phyloP scores from a whole-genome alignment of 345 rosid species.

The Sisymbrium altissimum region DNA sequence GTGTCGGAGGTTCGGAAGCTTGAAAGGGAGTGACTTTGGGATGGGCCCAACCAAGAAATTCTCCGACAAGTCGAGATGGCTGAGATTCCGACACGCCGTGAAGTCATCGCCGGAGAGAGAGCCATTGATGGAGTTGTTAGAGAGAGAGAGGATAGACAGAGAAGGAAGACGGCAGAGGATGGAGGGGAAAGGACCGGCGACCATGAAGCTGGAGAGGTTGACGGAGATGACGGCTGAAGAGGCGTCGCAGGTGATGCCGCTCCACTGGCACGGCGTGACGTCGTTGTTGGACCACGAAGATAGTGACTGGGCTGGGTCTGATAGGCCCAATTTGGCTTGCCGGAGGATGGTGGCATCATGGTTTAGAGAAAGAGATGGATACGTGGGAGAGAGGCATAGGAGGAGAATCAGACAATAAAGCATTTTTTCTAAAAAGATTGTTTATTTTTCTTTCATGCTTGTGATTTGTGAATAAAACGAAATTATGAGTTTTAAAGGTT shows the following conservation, averaged over 20 bases:
- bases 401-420: conserved; percentile 34
- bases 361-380: conserved; percentile 39
- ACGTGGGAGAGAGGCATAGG: conserved; percentile 21
- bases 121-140: conserved; percentile 55
- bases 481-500: neutral
- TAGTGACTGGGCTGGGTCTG: conserved; percentile 54
- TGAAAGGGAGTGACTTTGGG: conserved; percentile 53
- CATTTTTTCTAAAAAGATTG: conserved; percentile 24
- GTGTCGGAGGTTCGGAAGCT: conserved; percentile 39
- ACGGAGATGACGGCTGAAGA: conserved; percentile 46
- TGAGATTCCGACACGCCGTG: conserved; percentile 48
- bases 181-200: conserved; percentile 74
- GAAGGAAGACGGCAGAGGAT: conserved; percentile 68
- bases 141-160: conserved; percentile 45
- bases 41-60: conserved; percentile 54
- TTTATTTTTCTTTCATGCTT: conserved; percentile 3
- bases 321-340: conserved; percentile 52
- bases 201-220: conserved; percentile 46
- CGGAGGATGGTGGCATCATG: conserved; percentile 76
- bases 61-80: conserved; percentile 36
- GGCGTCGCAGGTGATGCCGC: conserved; percentile 58
- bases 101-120: conserved; percentile 50
- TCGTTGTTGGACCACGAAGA: conserved; percentile 68
- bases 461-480: neutral
- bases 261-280: conserved; percentile 70